phyloP scores from a whole-genome alignment of 2,329 filamentous ascomycete genomes.

The Pyrenochaeta sp. region DNA sequence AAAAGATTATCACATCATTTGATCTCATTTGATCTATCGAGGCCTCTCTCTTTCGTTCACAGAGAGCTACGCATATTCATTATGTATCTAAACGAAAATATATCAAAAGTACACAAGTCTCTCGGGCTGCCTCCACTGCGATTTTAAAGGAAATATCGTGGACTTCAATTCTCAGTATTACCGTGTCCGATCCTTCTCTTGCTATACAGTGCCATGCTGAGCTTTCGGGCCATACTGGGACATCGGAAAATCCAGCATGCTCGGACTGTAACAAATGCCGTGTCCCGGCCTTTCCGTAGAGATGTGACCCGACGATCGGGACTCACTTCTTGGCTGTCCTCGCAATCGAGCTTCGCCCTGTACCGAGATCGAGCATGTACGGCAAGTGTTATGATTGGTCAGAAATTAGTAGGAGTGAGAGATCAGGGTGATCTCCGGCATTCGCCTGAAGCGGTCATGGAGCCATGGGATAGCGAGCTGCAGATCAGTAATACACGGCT shows the following conservation, averaged over 20 bases:
- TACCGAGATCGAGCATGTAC: background rate
- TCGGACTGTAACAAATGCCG: background rate
- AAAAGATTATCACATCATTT: background rate
- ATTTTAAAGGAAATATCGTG: background rate
- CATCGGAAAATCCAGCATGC: background rate
- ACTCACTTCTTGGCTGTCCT: background rate
- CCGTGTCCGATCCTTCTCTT: background rate
- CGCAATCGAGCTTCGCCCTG: background rate
- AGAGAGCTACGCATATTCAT: background rate
- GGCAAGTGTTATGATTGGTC: background rate
- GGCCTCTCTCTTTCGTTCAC: background rate
- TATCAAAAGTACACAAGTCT: background rate
- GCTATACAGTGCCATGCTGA: background rate
- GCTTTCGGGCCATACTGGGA: background rate
- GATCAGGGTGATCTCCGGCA: background rate
- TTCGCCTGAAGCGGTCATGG: background rate
- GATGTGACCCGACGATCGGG: background rate
- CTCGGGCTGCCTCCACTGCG: background rate
- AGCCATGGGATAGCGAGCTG: background rate
- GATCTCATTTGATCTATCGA: background rate
- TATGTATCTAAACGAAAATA: background rate
- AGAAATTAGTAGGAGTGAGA: background rate
- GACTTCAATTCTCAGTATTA: background rate
- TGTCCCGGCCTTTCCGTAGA: background rate
- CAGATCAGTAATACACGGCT: background rate